Base-by-base conservation (phyloP, 1,139 yeast genomes). In the Kluyveromyces marxianus region DNA sequence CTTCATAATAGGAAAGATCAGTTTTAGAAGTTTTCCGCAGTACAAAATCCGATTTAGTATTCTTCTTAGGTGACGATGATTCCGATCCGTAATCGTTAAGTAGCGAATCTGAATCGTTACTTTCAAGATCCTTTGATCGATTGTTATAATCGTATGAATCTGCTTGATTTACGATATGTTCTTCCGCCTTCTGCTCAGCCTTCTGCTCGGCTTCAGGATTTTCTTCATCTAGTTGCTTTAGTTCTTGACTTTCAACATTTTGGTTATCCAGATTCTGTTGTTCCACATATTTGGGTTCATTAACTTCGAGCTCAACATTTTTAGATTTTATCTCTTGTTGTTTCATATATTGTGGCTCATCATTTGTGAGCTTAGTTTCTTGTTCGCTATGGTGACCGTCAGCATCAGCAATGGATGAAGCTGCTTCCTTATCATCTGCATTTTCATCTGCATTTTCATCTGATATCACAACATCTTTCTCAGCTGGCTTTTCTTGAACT, bases 21-120 rank as follows among this genome's bases (percentile, higher is more conserved):
- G 61, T 55, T 3, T 50, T 48, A 8, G 54, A 48, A 28, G 59
- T 54, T 29, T 45, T 43, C 27, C 50, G 35, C 30, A 49, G 24
- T 24, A 42, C 48, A 21, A 46, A 35, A n/a, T 49, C 52, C 4
- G 39, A 10, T 26, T 25, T 30, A 25, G 29, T 25, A 4, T 26
- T 30, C 26, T 36, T 30, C 26, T 36, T 26, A 7, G 26, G 4
- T n/a, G 26, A 25, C 7, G 7, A 25, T n/a, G 29, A 7, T 7
- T 37, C 41, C 3, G 41, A 37, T 6, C 34, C 41, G 21, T 37
- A 37, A 21, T 21, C 41, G 25, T 37, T 37, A 4, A 37, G 24
- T 6, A 37, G 28, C 6, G 39, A 36, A 26, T 36, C 39, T 8
- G 39, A 25, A 36, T 36, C 39, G 26, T 36, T 36, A 3, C 30